Evolutionary conservation across 2,329 filamentous ascomycete genomes (phyloP), one percentile per base, ranked within the genome.

Genomic region (Coniochaeta pulveracea): DNA sequence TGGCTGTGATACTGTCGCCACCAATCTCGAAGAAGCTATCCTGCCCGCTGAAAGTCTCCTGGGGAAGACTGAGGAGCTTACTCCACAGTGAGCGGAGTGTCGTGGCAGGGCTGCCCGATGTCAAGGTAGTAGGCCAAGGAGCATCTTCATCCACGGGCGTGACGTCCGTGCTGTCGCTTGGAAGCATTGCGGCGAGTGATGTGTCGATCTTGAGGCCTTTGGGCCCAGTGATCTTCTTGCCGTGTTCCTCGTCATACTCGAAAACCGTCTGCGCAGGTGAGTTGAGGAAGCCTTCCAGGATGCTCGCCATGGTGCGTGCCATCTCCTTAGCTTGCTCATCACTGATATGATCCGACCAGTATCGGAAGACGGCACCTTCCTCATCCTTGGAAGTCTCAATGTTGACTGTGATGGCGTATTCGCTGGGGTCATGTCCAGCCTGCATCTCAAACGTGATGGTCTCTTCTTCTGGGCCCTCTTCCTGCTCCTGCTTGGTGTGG

Each of bases 371-470:
- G 4, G 42, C 40, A 3, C 44, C 43, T 25, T 45, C 43, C 26
- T 19, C 34, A 19, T 28, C 24, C 14, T 30, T 40, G 4, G 44
- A 38, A 5, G 39, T 39, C 16, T 47, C 43, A 10, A 47, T 36
- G 29, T 47, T 47, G 33, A 45, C 41, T 10, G 43, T 47, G 31
- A 47, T 37, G 24, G 40, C 44, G 26, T 44, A 47, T 41, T 46
- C 44, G 25, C 44, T 47, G 1, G 44, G 44, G 21, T 47, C 44
- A 34, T 45, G 39, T 1, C 19, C 44, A 15, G 37, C 32, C 10
- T 44, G 37, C 37, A 45, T 41, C 7, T 45, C 40, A 32, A 47
- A 41, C 18, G 18, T 22, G n/a, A 47, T 34, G 5, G 18, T 27
- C 11, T 32, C 19, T 12, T 33, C 27, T n/a, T 30, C 18, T 33